Evolutionary conservation across 768 basidiomycete genomes (phyloP).

Genomic region (Austroboletus eburneus): DNA sequence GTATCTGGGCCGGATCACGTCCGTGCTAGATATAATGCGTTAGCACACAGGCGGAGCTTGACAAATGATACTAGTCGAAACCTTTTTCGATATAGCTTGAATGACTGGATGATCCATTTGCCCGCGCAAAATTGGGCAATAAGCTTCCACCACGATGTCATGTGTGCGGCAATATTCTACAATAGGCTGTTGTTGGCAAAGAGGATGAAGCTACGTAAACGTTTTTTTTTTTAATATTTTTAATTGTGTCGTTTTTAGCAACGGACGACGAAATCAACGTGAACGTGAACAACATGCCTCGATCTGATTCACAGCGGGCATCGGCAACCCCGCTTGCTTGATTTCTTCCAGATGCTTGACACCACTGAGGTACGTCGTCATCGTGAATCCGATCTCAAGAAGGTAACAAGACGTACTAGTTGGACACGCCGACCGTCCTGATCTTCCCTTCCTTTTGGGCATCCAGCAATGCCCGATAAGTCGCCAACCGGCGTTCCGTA

Average conservation of each 20-base stretch:
- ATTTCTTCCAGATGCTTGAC: constrained; percentile 76
- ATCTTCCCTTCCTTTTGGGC: constrained; percentile 63
- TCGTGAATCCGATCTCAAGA: background rate
- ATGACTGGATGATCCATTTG: constrained; percentile 51
- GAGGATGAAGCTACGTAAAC: constrained; percentile 61
- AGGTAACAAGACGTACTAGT: constrained; percentile 52
- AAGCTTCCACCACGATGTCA: constrained; percentile 65
- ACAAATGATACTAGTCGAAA: constrained; percentile 25
- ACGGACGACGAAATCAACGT: too few species aligned
- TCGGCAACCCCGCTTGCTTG: constrained; percentile 51
- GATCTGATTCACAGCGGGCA: constrained; percentile 77
- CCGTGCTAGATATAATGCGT: constrained; percentile 38
- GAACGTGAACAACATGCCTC: constrained; percentile 44
- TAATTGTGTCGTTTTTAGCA: background rate
- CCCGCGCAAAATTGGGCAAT: constrained; percentile 71
- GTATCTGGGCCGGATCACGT: constrained; percentile 70
- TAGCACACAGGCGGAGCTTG: constrained; percentile 6
- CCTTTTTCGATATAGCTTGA: constrained; percentile 54
- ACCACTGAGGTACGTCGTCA: constrained; percentile 40
- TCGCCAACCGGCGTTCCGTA: constrained; percentile 57
- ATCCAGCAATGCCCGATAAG: constrained; percentile 67
- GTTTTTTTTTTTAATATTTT: constrained; percentile 1
- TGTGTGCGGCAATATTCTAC: constrained; percentile 66
- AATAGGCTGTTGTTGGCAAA: constrained; percentile 78
- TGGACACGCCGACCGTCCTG: constrained; percentile 74